Evolutionary conservation across 768 basidiomycete genomes (phyloP), one percentile per base, ranked within the genome.

Genomic region (Hypholoma fasciculare): DNA sequence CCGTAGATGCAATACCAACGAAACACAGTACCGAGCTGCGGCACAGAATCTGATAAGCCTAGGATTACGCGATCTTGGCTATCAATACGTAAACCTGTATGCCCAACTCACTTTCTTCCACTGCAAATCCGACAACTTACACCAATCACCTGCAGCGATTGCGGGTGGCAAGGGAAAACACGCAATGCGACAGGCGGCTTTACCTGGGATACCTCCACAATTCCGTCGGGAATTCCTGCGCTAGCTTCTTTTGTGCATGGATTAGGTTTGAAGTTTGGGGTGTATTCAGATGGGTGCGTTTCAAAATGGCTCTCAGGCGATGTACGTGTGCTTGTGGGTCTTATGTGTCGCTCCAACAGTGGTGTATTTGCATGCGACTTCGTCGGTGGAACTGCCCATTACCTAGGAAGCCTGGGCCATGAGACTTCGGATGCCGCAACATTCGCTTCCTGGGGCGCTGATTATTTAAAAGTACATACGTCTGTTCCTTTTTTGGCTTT

Each of bases 211-310:
- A 72, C 70, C 2, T 72, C 70, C 13, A 72, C 66, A 26, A 65
- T 77, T 38, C 77, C 78, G 17, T 69, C 70, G 1, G 77, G 77
- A 4, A 67, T 76, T 26, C 73, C 76, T 8, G 73, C 76, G 1
- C 64, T 78, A 46, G 70, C 70, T 17, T 67, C 73, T 13, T 78
- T 74, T 53, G 62, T 78, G 17, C 75, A 77, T 55, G 65, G 63
- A 46, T 63, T 74, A 30, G 77, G 76, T 7, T 86, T 69, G 82
- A 86, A 61, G 81, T 92, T 74, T 86, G 91, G 67, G 75, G 84
- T 71, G 82, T 80, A 73, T 82, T 90, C 90, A 58, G 62, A 68
- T 43, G 76, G 70, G 77, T 76, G 64, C 34, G 70, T 52, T 11
- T 19, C 9, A 13, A 30, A 13, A 30, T 56, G 55, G 11, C 44